Base-by-base conservation (phyloP, 345 rosid species). In the Eutrema japonicum region DNA sequence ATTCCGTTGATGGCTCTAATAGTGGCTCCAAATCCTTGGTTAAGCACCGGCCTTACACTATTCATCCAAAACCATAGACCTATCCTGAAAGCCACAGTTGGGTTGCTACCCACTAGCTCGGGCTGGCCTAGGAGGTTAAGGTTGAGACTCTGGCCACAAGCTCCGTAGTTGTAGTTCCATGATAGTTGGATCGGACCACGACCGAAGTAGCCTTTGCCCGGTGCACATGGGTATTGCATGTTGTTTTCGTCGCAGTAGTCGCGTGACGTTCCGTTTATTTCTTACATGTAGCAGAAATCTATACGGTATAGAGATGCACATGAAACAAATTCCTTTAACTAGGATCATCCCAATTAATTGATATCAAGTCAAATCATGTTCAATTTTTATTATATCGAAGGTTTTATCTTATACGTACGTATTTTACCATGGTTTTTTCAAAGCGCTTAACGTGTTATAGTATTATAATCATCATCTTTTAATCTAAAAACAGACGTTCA, bases 201-300 rank as follows among this genome's bases (percentile, higher is more conserved):
- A 5, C 91, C 87, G 4, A 51, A 81, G 80, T 87, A 83, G n/a
- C 50, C 51, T 53, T 80, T 80, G 43, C 77, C 79, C 0, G 83
- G 76, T 52, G 18, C 76, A 81, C 97, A 91, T 52, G 88, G 89
- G 73, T 81, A 91, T 37, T 81, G 80, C 2, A 76, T 71, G 77
- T 72, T 74, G 22, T 2, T 12, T 41, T 68, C 64, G 49, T 88
- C 82, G 71, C 92, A 86, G 13, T 71, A 84, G 78, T 86, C 62
- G 27, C 45, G 80, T 0, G 85, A 68, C n/a, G 91, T 73, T 32
- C 88, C 90, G 27, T 87, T 56, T 3, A 74, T 77, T 49, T 91
- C 95, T 77, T 91, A 89, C 33, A 83, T 80, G 53, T 66, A 65
- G 82, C 95, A 91, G 43, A 88, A 91, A 51, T 80, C 95, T 91